Conservation (phyloP, 2,329 filamentous ascomycete genomes). For the Colletotrichum magnum region DNA sequence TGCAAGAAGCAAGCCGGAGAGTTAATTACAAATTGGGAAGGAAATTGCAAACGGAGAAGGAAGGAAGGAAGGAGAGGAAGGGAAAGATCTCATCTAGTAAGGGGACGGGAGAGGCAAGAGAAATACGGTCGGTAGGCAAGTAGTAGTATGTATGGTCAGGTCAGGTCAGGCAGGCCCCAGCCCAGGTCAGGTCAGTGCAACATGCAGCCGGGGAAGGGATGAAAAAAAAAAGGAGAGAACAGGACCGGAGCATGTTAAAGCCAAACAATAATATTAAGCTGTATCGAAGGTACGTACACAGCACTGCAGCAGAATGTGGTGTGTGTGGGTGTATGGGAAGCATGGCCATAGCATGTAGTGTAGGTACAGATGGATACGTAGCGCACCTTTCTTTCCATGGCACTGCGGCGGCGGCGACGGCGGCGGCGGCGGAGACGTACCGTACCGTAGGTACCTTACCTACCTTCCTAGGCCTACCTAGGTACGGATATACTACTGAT, state of each 20-base stretch:
- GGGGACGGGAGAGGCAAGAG: conserved; percentile 40
- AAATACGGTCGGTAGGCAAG: conserved; percentile 39
- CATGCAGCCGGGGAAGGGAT: conserved; percentile 39
- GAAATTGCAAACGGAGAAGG: conserved; percentile 39
- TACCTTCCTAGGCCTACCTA: neutral
- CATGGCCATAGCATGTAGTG: conserved; percentile 1
- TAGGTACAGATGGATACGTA: neutral
- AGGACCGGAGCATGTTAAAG: conserved; percentile 40
- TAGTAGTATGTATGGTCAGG: conserved; percentile 27
- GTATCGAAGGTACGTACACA: conserved; percentile 33
- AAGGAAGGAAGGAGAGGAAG: conserved; percentile 29
- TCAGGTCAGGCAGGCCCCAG: conserved; percentile 33
- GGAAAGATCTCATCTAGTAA: conserved; percentile 23
- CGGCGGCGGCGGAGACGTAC: neutral
- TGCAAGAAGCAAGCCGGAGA: conserved; percentile 25
- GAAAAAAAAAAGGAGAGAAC: conserved; percentile 28
- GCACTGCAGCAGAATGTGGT: neutral
- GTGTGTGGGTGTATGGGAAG: neutral
- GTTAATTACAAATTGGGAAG: conserved; percentile 41
- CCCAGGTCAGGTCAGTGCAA: conserved; percentile 38
- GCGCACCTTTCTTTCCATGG: neutral
- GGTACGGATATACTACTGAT: neutral
- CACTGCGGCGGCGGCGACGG: neutral
- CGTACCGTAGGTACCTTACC: neutral
- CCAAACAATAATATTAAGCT: conserved; percentile 40